Evolutionary conservation across 106 monocot species (phyloP), one percentile per base, ranked within the genome.

Genomic region (Allium fistulosum): DNA sequence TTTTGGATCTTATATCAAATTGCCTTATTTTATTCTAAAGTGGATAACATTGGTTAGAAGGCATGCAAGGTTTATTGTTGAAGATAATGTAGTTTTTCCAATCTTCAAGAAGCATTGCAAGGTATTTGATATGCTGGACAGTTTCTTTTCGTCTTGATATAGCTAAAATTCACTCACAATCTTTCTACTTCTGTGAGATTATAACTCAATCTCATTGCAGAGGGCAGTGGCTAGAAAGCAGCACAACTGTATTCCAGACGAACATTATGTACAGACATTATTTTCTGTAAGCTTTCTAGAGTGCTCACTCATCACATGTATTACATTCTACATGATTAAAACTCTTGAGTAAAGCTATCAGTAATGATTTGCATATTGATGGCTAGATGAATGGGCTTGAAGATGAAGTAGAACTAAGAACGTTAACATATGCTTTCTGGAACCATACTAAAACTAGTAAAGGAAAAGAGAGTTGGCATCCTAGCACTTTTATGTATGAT

Each of bases 241-340:
- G 18, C 83, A 81, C 63, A 79, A 87, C 73, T 97, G 97, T 72
- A 88, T 97, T 46, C 92, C 97, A 47, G 97, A 97, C 61, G 97
- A 97, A 70, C 97, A 97, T 58, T 97, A 97, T 45, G 70, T 92
- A 12, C 97, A 87, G 63, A 97, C 92, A 66, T 82, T 97, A 16
- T 78, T 97, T 62, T 92, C 97, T 59, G 97, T 97, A 83, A 87
- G 97, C 46, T 37, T 76, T 67, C n/a, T 17, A 66, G 1, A 59
- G 66, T 37, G 13, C 62, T 48, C 53, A 37, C 37, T 37, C 37
- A 37, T 37, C 37, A 37, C 37, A 37, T 5, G 5, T 5, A 37
- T 37, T 37, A 37, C 37, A 5, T 37, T 37, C 37, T 37, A 37
- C 37, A 37, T 2, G 4, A 37, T 4, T 37, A 37, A 37, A 37